A percentile compares a stretch with the other conserved stretches of the same genome.
phyloP scores from a whole-genome alignment of 2,329 filamentous ascomycete species.

The Fusarium nurragi region DNA sequence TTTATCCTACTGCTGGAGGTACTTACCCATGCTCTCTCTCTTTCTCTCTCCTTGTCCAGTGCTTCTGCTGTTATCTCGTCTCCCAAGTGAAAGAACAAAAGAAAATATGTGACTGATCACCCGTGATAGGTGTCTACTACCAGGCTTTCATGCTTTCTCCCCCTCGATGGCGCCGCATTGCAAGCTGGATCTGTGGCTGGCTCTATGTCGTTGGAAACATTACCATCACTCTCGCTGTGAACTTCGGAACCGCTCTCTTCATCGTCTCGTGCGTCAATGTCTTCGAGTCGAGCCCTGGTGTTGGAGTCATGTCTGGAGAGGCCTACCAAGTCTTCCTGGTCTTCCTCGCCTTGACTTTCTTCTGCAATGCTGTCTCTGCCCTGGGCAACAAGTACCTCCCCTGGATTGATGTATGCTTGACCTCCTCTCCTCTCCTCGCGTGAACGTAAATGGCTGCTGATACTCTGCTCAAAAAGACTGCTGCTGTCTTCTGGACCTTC shows the following conservation, averaged over 20 bases:
- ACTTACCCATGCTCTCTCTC: conserved; percentile 21
- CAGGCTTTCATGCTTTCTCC: conserved; percentile 80
- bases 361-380: conserved; percentile 72
- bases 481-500: conserved; percentile 80
- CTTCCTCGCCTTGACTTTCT: conserved; percentile 73
- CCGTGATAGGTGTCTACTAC: conserved; percentile 69
- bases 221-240: conserved; percentile 83
- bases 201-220: conserved; percentile 82
- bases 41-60: background rate
- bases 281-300: conserved; percentile 58
- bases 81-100: conserved; percentile 4
- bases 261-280: conserved; percentile 65
- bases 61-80: background rate
- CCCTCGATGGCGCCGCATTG: conserved; percentile 66
- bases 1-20: conserved; percentile 80
- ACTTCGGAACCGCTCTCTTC: conserved; percentile 79
- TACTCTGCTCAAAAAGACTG: conserved; percentile 62
- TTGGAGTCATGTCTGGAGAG: conserved; percentile 57
- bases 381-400: conserved; percentile 75
- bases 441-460: conserved; percentile 12
- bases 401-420: conserved; percentile 69
- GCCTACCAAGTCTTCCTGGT: conserved; percentile 76
- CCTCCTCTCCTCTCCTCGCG: background rate
- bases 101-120: conserved; percentile 30
- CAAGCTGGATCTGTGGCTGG: conserved; percentile 80